phyloP scores from a whole-genome alignment of 306 rosid species.

The Datisca glomerata region DNA sequence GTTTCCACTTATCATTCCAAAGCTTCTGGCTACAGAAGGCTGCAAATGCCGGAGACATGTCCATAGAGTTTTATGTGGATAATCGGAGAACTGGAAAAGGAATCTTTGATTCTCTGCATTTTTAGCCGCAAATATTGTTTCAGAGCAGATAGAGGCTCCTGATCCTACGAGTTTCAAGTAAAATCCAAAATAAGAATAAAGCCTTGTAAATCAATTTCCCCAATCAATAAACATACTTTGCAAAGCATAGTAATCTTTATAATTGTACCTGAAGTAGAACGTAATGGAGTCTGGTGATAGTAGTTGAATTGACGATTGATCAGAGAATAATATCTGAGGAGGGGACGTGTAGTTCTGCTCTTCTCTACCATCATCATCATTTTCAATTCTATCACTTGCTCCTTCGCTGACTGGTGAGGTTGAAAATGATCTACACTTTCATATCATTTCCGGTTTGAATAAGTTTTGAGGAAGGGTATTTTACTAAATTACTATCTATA shows the following conservation, averaged over 20 bases:
- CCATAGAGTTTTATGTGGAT: constrained; percentile 7
- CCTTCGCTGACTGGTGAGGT: too few relatives aligned
- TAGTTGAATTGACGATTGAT: constrained; percentile 12
- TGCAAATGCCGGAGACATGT: constrained; percentile 13
- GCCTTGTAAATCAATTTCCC: too few relatives aligned
- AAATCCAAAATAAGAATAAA: too few relatives aligned
- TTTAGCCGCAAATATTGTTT: background rate
- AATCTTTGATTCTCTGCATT: background rate
- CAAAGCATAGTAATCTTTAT: background rate
- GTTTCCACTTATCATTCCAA: constrained; percentile 13
- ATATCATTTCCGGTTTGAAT: too few relatives aligned
- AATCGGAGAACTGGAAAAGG: background rate
- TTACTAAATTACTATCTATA: too few relatives aligned
- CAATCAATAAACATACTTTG: background rate
- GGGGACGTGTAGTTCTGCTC: constrained; percentile 25
- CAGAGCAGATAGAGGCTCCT: background rate
- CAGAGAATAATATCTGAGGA: constrained; percentile 22
- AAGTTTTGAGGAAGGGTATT: too few relatives aligned
- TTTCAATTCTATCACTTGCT: too few relatives aligned
- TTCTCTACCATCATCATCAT: constrained; percentile 31
- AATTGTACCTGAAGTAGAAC: constrained; percentile 21
- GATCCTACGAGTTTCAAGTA: background rate
- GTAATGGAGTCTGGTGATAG: constrained; percentile 8
- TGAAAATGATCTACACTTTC: too few relatives aligned
- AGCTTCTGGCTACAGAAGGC: constrained; percentile 12